These are phyloP conservation scores for Aspergillus conjunctus DNA, from an alignment of 495 filamentous ascomycete species.

Conservation along the genomic window DNA sequence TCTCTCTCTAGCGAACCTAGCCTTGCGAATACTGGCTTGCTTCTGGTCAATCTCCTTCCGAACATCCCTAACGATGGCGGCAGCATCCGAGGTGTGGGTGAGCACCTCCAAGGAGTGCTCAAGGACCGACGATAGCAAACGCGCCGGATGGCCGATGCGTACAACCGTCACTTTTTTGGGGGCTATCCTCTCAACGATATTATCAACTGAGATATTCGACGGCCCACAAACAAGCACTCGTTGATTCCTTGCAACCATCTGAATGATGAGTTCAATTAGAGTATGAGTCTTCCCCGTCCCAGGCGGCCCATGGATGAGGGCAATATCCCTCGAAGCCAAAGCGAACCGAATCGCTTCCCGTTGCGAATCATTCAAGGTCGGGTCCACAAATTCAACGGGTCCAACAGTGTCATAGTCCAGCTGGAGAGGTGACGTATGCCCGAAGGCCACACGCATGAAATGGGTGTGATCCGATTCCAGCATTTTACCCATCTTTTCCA, in stretches of 20 bases:
- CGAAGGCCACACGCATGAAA: constrained; percentile 84
- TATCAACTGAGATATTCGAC: constrained; percentile 96
- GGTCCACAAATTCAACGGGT: constrained; percentile 73
- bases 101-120: constrained; percentile 89
- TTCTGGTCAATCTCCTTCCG: constrained; percentile 92
- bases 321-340: constrained; percentile 77
- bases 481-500: constrained; percentile 78
- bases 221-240: constrained; percentile 91
- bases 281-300: constrained; percentile 98
- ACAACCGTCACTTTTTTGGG: constrained; percentile 83
- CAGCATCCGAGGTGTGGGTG: constrained; percentile 89
- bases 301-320: constrained; percentile 92
- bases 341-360: constrained; percentile 91
- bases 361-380: constrained; percentile 82
- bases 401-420: constrained; percentile 57
- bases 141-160: constrained; percentile 89
- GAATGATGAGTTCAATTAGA: constrained; percentile 89
- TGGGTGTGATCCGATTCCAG: constrained; percentile 65
- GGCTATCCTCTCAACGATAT: constrained; percentile 92
- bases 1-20: constrained; percentile 75
- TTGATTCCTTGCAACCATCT: constrained; percentile 69
- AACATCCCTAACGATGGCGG: constrained; percentile 86
- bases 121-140: constrained; percentile 84
- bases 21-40: constrained; percentile 85
- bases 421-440: constrained; percentile 47